Base-by-base conservation (phyloP, 1,284 basidiomycete genomes). In the Microbotryum scabiosae region DNA sequence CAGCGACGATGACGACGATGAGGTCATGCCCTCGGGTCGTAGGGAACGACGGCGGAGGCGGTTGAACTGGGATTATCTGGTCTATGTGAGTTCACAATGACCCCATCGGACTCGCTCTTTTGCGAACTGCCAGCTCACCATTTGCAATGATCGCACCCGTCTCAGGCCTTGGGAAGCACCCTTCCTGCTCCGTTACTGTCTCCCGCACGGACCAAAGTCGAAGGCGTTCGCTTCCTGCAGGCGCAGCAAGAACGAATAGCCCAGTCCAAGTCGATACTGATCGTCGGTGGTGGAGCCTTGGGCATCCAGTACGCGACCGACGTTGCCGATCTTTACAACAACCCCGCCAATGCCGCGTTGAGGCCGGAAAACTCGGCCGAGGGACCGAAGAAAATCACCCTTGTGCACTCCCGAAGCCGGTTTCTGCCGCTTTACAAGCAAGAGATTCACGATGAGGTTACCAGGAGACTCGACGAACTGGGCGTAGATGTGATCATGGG, bases 261-360 rank as follows among this genome's bases (percentile, higher is more conserved):
- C 50, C 57, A 67, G n/a, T 75, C 76, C 4, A 55, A 71, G 41
- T 72, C 71, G 30, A 73, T 79, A 25, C 62, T 79, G 25, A 74
- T 79, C 26, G 74, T 78, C 18, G 79, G 79, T 4, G 78, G 75
- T 26, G 79, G 79, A 18, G 79, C 79, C 0, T 69, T 80, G 36
- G 79, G 79, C 30, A 78, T 79, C 51, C 77, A 87, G 72, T 84
- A 84, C 67, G 84, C 85, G 1, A 81, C 83, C 2, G 86, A 88
- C 71, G 83, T 87, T 64, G 82, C 81, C 36, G 81, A 81, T 16
- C 70, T 83, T 20, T 80, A 73, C 30, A 84, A 84, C 60, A 68
- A 64, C 43, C 60, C 64, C 16, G 54, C 59, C 5, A 63, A 62
- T 51, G 59, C 41, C 8, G 23, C 51, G 12, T 60, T 56, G 44